These are phyloP conservation scores for Beauveria sp. DNA, from an alignment of 2,329 filamentous ascomycete genomes.

Conservation along the genomic window DNA sequence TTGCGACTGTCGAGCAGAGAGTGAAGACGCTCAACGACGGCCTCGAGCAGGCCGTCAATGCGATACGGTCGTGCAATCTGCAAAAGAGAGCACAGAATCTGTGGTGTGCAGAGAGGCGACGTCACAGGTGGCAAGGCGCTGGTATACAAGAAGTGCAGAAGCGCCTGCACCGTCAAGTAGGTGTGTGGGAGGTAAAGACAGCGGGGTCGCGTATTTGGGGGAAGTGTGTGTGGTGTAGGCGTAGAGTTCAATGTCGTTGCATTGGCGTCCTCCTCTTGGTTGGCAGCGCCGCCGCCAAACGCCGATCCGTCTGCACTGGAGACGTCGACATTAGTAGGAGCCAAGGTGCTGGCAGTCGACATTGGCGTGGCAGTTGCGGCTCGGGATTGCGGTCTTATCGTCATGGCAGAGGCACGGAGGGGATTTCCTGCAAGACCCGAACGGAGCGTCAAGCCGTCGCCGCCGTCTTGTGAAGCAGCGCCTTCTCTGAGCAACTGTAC, in stretches of 20 bases:
- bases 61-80: constrained; percentile 91
- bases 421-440: constrained; percentile 50
- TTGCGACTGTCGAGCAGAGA: constrained; percentile 86
- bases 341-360: constrained; percentile 36
- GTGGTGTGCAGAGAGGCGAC: constrained; percentile 79
- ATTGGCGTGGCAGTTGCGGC: constrained; percentile 40
- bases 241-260: constrained; percentile 41
- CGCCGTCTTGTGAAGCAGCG: constrained; percentile 61
- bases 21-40: constrained; percentile 85
- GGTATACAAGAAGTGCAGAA: constrained; percentile 91
- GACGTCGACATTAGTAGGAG: constrained; percentile 35
- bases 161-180: constrained; percentile 76
- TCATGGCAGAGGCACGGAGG: constrained; percentile 72
- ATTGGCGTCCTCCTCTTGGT: constrained; percentile 35
- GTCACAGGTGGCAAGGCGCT: constrained; percentile 72
- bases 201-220: constrained; percentile 64
- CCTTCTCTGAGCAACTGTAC: constrained; percentile 84
- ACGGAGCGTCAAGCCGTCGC: constrained; percentile 68
- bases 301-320: constrained; percentile 31
- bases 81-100: constrained; percentile 89
- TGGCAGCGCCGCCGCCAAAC: constrained; percentile 24
- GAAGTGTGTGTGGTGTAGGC: constrained; percentile 48
- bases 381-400: constrained; percentile 65
- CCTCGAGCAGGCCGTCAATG: constrained; percentile 85
- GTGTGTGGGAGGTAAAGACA: constrained; percentile 93